Evolutionary conservation across 352 stramenopile genomes (phyloP).

Genomic region (Blastocystis sp.): DNA sequence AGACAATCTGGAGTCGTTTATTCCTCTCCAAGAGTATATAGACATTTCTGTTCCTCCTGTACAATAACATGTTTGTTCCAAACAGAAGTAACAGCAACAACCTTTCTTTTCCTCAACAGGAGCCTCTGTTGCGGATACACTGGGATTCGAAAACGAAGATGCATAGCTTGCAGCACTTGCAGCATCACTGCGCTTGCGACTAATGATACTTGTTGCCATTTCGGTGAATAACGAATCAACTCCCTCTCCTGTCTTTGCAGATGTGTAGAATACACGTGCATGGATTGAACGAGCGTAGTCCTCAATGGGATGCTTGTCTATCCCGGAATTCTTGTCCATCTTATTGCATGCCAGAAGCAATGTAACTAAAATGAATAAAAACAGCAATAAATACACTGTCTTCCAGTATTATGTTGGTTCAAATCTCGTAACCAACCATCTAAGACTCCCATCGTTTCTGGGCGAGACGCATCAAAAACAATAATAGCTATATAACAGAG

Average conservation of each 20-base stretch:
- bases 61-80: neutral
- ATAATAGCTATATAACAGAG: neutral
- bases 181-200: neutral
- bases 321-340: neutral
- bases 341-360: slow-evolving; percentile 51
- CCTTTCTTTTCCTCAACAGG: slow-evolving; percentile 36
- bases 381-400: neutral
- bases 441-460: slow-evolving; percentile 27
- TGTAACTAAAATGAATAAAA: neutral
- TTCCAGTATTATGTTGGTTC: slow-evolving; percentile 10
- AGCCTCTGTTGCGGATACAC: neutral
- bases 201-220: slow-evolving; percentile 43
- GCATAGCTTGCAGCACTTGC: neutral
- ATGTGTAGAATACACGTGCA: slow-evolving; percentile 31
- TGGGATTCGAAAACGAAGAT: neutral
- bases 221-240: slow-evolving; percentile 14
- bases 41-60: too few species aligned
- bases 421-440: slow-evolving; percentile 26
- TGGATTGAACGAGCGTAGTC: slow-evolving; percentile 27
- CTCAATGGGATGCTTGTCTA: neutral
- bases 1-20: neutral
- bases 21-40: neutral
- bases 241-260: slow-evolving; percentile 6
- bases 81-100: slow-evolving; percentile 49
- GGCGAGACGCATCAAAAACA: slow-evolving; percentile 34